phyloP scores from a whole-genome alignment of 768 basidiomycete species.

The Amylocystis lapponica region DNA sequence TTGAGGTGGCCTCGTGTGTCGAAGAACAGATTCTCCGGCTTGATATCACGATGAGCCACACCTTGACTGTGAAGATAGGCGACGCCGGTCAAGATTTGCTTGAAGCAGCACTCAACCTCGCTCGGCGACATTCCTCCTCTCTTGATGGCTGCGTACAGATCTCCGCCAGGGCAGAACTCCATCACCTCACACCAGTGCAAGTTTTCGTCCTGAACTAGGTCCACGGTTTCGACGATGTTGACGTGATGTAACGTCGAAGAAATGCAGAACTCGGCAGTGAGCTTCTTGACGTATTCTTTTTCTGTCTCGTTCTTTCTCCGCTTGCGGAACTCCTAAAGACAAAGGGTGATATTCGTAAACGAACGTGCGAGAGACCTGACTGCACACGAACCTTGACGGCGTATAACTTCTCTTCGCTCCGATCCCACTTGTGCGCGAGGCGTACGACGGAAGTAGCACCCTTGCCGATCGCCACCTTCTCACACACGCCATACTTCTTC shows the following conservation, averaged over 20 bases:
- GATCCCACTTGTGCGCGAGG: slow-evolving; percentile 98
- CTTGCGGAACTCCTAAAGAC: slow-evolving; percentile 95
- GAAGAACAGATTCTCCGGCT: slow-evolving; percentile 96
- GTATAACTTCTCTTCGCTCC: slow-evolving; percentile 92
- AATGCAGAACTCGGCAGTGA: slow-evolving; percentile 98
- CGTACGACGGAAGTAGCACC: slow-evolving; percentile 97
- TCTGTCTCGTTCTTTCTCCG: slow-evolving; percentile 97
- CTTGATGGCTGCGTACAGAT: slow-evolving; percentile 98
- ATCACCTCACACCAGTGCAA: slow-evolving; percentile 99
- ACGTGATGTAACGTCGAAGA: slow-evolving; percentile 91
- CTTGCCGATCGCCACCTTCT: slow-evolving; percentile 94
- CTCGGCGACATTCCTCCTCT: slow-evolving; percentile 88
- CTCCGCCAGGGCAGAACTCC: slow-evolving; percentile 98
- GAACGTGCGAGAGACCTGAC: neutral
- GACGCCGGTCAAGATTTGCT: slow-evolving; percentile 87
- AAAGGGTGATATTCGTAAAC: slow-evolving; percentile 3
- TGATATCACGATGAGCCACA: slow-evolving; percentile 96
- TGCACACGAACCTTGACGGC: slow-evolving; percentile 79
- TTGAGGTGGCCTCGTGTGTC: slow-evolving; percentile 90
- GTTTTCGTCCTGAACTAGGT: slow-evolving; percentile 96
- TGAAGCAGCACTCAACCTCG: slow-evolving; percentile 97
- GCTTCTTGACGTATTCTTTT: slow-evolving; percentile 99
- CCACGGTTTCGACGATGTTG: slow-evolving; percentile 97
- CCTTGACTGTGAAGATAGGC: slow-evolving; percentile 93
- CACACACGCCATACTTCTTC: slow-evolving; percentile 96